Evolutionary conservation across 495 filamentous ascomycete genomes (phyloP), one percentile per base, ranked within the genome.

Genomic region (Neurospora sp.): DNA sequence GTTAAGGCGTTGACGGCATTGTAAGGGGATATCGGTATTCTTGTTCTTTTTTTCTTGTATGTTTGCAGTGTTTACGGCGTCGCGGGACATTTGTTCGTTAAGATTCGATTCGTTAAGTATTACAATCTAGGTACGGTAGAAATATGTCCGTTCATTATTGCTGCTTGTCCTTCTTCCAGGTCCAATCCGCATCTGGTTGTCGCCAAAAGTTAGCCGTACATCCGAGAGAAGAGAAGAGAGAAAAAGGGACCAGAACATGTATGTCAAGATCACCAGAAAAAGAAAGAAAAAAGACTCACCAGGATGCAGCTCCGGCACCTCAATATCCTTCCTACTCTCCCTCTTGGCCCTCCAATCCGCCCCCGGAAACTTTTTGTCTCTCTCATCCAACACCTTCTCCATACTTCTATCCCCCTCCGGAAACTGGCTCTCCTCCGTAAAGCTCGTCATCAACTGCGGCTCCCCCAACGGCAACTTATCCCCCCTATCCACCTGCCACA

Each of bases 401-500:
- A 92, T 84, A 42, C 35, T n/a, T n/a, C n/a, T 35, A 35, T 35
- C 35, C 35, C 88, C 89, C 16, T 88, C 88, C 9, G 83, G 77
- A 27, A 90, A 81, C 78, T 89, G 89, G 14, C 85, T 87, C 42
- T 86, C 81, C 5, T 83, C 80, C 14, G 88, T 90, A 77, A 90
- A 91, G 78, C 91, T 94, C 48, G 86, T 89, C 93, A 96, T 95
- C 75, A 97, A 82, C 83, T 91, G 82, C 73, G 93, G 92, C 81
- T 84, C 82, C 0, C 93, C 93, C 72, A 96, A 78, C 27, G 93
- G 92, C 76, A 97, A 76, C 75, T 87, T 79, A 77, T 96, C 88
- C 7, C 94, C 93, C n/a, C 89, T 83, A 79, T 96, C 93, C 38
- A 91, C 87, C 86, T 96, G 93, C 94, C 94, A 97, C 70, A 96